These are phyloP conservation scores for Fusarium beomiforme DNA, from an alignment of 2,329 filamentous ascomycete species.

Conservation along the genomic window DNA sequence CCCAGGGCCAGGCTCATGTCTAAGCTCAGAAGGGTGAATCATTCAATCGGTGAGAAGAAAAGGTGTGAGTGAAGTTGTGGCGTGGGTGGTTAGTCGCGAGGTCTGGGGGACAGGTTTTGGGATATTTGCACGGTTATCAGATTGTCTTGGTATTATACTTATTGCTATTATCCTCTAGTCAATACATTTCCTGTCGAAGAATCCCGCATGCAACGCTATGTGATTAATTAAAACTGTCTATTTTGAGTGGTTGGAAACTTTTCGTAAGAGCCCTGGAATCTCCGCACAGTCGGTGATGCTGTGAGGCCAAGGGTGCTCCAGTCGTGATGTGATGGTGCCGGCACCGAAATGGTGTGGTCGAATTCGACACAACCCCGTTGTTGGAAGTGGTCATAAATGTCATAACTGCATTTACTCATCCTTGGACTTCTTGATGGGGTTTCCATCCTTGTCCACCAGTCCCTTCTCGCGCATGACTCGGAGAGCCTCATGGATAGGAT, in stretches of 20 bases:
- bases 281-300: slow-evolving; percentile 8
- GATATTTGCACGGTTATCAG: slow-evolving; percentile 40
- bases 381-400: background rate
- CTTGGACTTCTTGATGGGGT: slow-evolving; percentile 49
- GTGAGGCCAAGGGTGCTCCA: slow-evolving; percentile 9
- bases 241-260: slow-evolving; percentile 22
- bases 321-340: slow-evolving; percentile 30
- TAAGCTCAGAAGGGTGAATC: background rate
- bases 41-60: background rate
- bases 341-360: slow-evolving; percentile 26
- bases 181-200: slow-evolving; percentile 44
- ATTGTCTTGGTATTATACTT: slow-evolving; percentile 43
- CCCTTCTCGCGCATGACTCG: slow-evolving; percentile 57
- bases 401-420: slow-evolving; percentile 35
- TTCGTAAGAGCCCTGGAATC: slow-evolving; percentile 26
- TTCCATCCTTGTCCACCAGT: slow-evolving; percentile 55
- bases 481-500: slow-evolving; percentile 56
- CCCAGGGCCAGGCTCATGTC: slow-evolving; percentile 30
- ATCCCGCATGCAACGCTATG: slow-evolving; percentile 24
- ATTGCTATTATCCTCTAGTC: slow-evolving; percentile 44
- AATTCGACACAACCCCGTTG: background rate
- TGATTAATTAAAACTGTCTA: slow-evolving; percentile 39
- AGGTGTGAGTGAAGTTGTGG: background rate
- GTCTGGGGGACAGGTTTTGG: slow-evolving; percentile 44
- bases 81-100: background rate